Evolutionary conservation across 2,329 filamentous ascomycete genomes (phyloP).

Genomic region (Xylariaceae sp.): DNA sequence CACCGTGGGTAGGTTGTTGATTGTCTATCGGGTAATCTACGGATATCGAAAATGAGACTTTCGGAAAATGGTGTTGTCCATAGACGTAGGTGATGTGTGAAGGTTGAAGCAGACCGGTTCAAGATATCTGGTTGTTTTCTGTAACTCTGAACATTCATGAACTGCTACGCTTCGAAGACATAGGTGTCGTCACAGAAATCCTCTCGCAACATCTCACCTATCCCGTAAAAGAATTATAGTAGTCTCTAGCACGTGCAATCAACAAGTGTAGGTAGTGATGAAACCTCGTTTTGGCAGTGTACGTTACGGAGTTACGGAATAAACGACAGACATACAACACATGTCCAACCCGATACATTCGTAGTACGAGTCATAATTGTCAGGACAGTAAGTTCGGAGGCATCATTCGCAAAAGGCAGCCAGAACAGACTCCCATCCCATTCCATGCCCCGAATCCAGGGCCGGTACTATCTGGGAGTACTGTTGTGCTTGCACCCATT

Average conservation of each 20-base stretch:
- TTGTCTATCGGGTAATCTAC: too few species aligned
- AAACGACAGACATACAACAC: neutral
- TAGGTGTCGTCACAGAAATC: too few species aligned
- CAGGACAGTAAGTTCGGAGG: neutral
- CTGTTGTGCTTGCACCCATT: neutral
- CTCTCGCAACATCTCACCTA: too few species aligned
- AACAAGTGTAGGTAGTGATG: neutral
- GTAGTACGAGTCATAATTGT: neutral
- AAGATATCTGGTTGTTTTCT: too few species aligned
- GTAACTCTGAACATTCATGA: too few species aligned
- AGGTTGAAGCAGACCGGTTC: too few species aligned
- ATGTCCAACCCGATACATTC: neutral
- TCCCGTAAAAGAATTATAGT: too few species aligned
- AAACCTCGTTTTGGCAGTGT: neutral
- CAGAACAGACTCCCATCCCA: neutral
- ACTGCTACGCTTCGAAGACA: too few species aligned
- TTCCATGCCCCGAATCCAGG: neutral
- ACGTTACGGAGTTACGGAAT: neutral
- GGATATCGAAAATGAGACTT: too few species aligned
- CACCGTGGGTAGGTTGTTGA: too few species aligned
- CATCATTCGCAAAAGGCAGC: neutral
- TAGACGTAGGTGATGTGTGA: too few species aligned
- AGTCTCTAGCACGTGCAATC: neutral
- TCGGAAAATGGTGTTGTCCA: too few species aligned
- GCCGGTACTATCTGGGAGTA: neutral